A percentile compares a stretch with the other conserved stretches of the same genome.
Evolutionary conservation across 2,329 filamentous ascomycete species (phyloP).

Genomic region (Lecanosticta acicola): DNA sequence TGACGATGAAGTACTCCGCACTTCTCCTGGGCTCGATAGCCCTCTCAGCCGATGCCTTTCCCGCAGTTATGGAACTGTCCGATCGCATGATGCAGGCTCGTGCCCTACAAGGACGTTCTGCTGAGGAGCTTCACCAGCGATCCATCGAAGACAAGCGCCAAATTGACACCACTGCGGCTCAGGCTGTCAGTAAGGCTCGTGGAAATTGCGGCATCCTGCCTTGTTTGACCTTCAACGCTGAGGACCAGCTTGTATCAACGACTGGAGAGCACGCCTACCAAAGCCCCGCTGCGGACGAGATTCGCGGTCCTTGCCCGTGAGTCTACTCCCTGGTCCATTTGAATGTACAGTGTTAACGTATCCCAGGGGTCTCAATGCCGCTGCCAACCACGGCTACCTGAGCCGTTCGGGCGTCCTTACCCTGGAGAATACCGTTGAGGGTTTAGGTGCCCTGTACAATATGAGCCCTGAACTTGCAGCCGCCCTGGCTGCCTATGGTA

Average conservation of each 20-base stretch:
- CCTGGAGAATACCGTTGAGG: constrained; percentile 10
- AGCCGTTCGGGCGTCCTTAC: constrained; percentile 6
- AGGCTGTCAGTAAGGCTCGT: constrained; percentile 6
- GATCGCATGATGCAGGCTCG: not conserved
- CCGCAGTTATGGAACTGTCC: constrained; percentile 4
- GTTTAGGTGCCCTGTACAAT: constrained; percentile 11
- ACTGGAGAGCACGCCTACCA: constrained; percentile 20
- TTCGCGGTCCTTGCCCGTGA: constrained; percentile 17
- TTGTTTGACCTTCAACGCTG: constrained; percentile 18
- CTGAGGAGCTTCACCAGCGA: constrained; percentile 7
- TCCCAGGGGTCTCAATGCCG: constrained; percentile 15
- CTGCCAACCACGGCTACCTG: constrained; percentile 21
- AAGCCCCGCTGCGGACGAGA: constrained; percentile 16
- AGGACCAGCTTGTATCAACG: constrained; percentile 20
- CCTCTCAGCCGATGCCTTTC: constrained; percentile 10
- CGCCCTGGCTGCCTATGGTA: constrained; percentile 28
- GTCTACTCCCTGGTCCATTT: constrained; percentile 2
- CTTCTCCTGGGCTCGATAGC: constrained; percentile 6
- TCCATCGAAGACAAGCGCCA: constrained; percentile 5
- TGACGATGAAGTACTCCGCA: constrained; percentile 12
- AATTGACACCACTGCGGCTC: constrained; percentile 2
- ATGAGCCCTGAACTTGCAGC: constrained; percentile 11
- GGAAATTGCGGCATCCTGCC: constrained; percentile 8
- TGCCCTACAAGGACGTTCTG: not conserved
- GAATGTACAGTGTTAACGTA: not conserved